Evolutionary conservation across 352 stramenopile species (phyloP), one percentile per base, ranked within the genome.

Genomic region (Phytophthora palmivora): DNA sequence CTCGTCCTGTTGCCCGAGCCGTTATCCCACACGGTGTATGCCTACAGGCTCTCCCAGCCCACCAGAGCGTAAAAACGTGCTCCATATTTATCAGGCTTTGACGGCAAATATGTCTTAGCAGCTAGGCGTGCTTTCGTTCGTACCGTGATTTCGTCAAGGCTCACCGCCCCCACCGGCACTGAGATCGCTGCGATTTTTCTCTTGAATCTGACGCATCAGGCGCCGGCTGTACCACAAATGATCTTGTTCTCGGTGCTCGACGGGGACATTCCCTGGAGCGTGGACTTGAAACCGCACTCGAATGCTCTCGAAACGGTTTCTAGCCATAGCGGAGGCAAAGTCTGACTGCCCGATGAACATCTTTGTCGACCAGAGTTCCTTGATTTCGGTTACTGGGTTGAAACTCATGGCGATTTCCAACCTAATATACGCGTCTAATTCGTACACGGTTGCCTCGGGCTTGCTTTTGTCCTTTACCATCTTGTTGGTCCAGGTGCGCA

Each of bases 21-120:
- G n/a, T 59, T 59, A 24, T 59, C 51, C 51, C 51, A 59, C 6
- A 59, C 30, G 1, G 53, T 47, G n/a, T 54, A 54, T 4, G 24
- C 43, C 26, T 54, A 60, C 6, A 62, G 39, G 21, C 36, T 42
- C 36, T 21, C 15, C 36, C 36, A 42, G 6, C 15, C 36, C 8
- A 42, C 36, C 4, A 42, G 14, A 1, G 36, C 36, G 16, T 42
- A 42, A 22, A 42, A 42, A 4, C 36, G 12, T 22, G 21, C 36
- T 42, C 15, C 36, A 10, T 22, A 42, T 21, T 42, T 42, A 21
- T 42, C 36, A 16, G 36, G 36, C 36, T 42, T 42, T 15, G 6
- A 42, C 21, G n/a, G 36, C 3, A 42, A 10, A 16, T 10, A 19
- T 5, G n/a, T 42, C 21, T 15, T 42, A 19, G 36, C 36, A 6